These are phyloP conservation scores for Aspergillus candidus DNA, from an alignment of 2,329 filamentous ascomycete genomes.

Conservation along the genomic window DNA sequence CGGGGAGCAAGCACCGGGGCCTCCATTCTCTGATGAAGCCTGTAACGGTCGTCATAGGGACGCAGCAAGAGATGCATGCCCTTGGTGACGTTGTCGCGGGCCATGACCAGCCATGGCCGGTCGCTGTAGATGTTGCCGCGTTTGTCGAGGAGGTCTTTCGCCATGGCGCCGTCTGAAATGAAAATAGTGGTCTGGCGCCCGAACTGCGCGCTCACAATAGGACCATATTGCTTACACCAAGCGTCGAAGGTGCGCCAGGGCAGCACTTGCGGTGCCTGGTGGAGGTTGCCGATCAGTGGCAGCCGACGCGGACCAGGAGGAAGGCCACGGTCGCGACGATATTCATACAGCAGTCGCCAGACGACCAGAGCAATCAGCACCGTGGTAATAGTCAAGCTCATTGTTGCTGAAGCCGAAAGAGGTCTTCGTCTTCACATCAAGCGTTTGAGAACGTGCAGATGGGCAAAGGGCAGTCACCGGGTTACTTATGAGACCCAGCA, in stretches of 20 bases:
- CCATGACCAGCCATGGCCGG: conserved; percentile 47
- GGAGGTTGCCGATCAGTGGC: conserved; percentile 29
- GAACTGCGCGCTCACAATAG: conserved; percentile 27
- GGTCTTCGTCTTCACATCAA: too few species aligned
- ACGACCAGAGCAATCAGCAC: conserved; percentile 1
- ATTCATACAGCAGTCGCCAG: conserved; percentile 10
- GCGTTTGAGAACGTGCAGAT: too few species aligned
- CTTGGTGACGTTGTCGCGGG: conserved; percentile 42
- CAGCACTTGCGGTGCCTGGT: conserved; percentile 21
- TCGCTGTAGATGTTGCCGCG: conserved; percentile 48
- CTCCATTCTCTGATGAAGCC: conserved; percentile 36
- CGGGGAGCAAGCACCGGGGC: conserved; percentile 28
- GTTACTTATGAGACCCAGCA: too few species aligned
- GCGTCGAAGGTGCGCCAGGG: conserved; percentile 23
- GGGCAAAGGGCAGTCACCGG: too few species aligned
- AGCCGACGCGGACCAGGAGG: conserved; percentile 26
- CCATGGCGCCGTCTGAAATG: conserved; percentile 47
- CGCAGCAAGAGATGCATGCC: conserved; percentile 38
- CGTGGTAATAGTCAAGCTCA: conserved; percentile 7
- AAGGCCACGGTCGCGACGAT: conserved; percentile 10
- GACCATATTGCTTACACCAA: conserved; percentile 32
- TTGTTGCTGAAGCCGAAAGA: not conserved
- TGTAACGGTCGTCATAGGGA: conserved; percentile 37
- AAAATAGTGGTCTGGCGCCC: conserved; percentile 27
- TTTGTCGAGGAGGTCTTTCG: conserved; percentile 52